Evolutionary conservation across 345 rosid species (phyloP), one percentile per base, ranked within the genome.

Genomic region (Lenwebbia sp.): DNA sequence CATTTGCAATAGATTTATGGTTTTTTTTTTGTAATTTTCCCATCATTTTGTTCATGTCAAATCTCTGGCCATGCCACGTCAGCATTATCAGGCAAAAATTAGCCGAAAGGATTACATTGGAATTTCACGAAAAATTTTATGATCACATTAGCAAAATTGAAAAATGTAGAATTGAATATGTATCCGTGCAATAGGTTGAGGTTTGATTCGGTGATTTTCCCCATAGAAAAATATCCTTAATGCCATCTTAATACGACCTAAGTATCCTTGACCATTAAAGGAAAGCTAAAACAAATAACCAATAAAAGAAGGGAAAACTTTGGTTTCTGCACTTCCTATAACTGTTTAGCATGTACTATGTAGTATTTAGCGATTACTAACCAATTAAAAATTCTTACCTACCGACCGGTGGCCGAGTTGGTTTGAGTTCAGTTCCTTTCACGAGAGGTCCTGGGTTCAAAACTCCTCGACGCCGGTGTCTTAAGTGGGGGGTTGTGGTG

Each of bases 51-150:
- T 58, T 17, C 7, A n/a, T 58, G 0, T 30, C 33, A 58, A 58
- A 58, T 26, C 28, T 14, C 4, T 58, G 4, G 33, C 28, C 0
- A 2, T 13, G 13, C 33, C 33, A 58, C 33, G 0, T n/a, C 0
- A 58, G 33, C 70, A 13, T 58, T 58, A 26, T n/a, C 17, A 58
- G 28, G 33, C 17, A n/a, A 58, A n/a, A 58, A 58, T 12, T n/a
- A 58, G 33, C 33, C 1, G 2, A 2, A 58, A 58, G 4, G 14
- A 50, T 50, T 50, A 50, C 14, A 50, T 50, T 50, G 14, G 14
- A 50, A 50, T 50, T 50, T 12, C 52, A 50, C 4, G 14, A 50
- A 50, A 50, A 12, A 12, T 0, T 40, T 40, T 40, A 40, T 10
- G 40, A 40, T 49, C 51, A 40, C 3, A 40, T 40, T 40, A 40